Evolutionary conservation across 305 asterid genomes (phyloP), one percentile per base, ranked within the genome.

Genomic region (Fraxinus greggii): DNA sequence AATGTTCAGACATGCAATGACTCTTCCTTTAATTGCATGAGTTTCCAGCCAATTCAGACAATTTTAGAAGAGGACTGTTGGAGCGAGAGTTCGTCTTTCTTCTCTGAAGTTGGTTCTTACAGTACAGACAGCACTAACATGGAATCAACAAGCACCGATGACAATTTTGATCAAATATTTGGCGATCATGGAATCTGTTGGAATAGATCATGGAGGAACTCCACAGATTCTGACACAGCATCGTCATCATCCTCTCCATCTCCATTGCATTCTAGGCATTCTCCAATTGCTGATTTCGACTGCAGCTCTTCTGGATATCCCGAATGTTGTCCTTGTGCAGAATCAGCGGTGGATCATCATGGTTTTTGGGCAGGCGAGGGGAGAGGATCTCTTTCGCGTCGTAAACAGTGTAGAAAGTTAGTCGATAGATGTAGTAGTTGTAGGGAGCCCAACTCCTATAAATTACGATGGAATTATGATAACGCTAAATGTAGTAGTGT

Each of bases 91-190:
- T 90, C 94, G 5, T 92, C 95, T 31, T 78, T 90, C 82, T 94
- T 92, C 90, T 94, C 98, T 0, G 98, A 94, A 76, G 84, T 15
- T 17, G 85, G 89, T 73, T 91, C 98, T 70, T 72, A 85, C 87
- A 89, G 94, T 82, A 93, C 98, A 1, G 97, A 90, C 67, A 90
- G 92, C 86, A 92, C 91, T 76, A 87, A 86, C 83, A 79, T 88
- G 83, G 95, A 86, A 78, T 92, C 97, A 0, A 72, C 81, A 5
- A 85, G 93, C 89, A 85, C 88, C 0, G 94, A 88, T 10, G 97
- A 93, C 74, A 78, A 70, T 83, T 82, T 89, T 5, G 95, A 90
- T 81, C 92, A 87, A 76, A 65, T 88, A 28, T 69, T 85, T 21
- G 86, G 85, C 15, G 93, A 89, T 36, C 59, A 36, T 40, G 90